These are phyloP conservation scores for Hordeum pubiflorum DNA, from an alignment of 202 grass and related monocot species.

Conservation along the genomic window DNA sequence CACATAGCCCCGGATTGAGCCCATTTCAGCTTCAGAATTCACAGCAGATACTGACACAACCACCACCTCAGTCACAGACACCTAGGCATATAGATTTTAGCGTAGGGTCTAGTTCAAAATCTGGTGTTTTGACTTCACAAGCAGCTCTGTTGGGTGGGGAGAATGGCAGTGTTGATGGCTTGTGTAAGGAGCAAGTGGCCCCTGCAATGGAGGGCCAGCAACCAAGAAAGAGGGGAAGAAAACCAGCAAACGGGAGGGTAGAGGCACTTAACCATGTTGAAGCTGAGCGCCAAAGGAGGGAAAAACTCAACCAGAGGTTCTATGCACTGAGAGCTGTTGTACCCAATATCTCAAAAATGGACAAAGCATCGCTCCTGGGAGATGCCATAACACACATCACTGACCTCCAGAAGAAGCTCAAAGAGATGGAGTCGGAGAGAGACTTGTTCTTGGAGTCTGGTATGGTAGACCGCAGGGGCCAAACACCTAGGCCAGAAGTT, in stretches of 20 bases:
- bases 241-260: neutral
- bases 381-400: neutral
- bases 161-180: neutral
- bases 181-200: neutral
- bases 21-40: neutral
- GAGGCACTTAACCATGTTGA: conserved; percentile 9
- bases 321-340: conserved; percentile 8
- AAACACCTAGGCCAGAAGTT: neutral
- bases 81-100: neutral
- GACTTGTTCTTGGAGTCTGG: neutral
- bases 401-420: neutral
- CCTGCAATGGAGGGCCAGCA: neutral
- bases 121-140: neutral
- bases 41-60: neutral
- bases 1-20: neutral
- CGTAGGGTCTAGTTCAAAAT: neutral
- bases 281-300: conserved; percentile 4
- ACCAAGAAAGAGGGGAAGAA: conserved; percentile 16
- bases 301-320: conserved; percentile 1
- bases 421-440: conserved; percentile 2
- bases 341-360: conserved; percentile 11
- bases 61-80: neutral
- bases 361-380: neutral
- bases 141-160: neutral
- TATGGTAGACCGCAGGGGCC: neutral